Evolutionary conservation across 2,329 filamentous ascomycete genomes (phyloP).

Genomic region (Aspergillus texensis): DNA sequence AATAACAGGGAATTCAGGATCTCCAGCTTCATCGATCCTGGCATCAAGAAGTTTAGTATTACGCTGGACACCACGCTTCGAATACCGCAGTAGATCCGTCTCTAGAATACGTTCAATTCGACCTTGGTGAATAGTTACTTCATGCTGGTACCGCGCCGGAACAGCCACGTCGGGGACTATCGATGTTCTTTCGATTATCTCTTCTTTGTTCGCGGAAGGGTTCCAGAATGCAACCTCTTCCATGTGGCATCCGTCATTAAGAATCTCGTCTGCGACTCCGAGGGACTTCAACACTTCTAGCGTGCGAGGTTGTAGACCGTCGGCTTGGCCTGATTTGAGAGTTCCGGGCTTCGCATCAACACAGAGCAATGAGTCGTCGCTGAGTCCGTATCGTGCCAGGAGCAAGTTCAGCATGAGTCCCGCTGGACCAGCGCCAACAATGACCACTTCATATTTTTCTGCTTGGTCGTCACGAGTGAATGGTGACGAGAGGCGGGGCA

Average conservation of each 20-base stretch:
- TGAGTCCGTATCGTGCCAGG: constrained; percentile 48
- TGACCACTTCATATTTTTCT: constrained; percentile 46
- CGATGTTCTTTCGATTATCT: constrained; percentile 65
- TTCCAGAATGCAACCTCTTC: constrained; percentile 72
- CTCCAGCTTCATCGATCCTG: constrained; percentile 54
- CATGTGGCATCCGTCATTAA: constrained; percentile 43
- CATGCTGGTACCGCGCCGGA: constrained; percentile 71
- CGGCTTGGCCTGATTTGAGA: constrained; percentile 47
- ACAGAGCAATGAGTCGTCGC: constrained; percentile 44
- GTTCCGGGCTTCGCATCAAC: constrained; percentile 45
- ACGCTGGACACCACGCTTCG: constrained; percentile 59
- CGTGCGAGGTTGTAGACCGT: constrained; percentile 47
- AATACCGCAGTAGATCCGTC: constrained; percentile 64
- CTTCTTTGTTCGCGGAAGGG: constrained; percentile 51
- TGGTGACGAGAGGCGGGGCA: constrained; percentile 45
- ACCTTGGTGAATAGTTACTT: constrained; percentile 71
- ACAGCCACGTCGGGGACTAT: constrained; percentile 57
- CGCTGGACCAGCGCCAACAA: constrained; percentile 48
- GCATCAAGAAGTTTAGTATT: constrained; percentile 68
- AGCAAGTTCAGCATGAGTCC: constrained; percentile 47
- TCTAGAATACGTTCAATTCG: constrained; percentile 72
- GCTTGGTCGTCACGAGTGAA: constrained; percentile 22
- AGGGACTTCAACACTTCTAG: constrained; percentile 48
- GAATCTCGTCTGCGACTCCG: constrained; percentile 43
- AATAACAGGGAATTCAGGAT: constrained; percentile 45